Evolutionary conservation across 2,329 filamentous ascomycete species (phyloP).

Genomic region (Neonectria faginata): DNA sequence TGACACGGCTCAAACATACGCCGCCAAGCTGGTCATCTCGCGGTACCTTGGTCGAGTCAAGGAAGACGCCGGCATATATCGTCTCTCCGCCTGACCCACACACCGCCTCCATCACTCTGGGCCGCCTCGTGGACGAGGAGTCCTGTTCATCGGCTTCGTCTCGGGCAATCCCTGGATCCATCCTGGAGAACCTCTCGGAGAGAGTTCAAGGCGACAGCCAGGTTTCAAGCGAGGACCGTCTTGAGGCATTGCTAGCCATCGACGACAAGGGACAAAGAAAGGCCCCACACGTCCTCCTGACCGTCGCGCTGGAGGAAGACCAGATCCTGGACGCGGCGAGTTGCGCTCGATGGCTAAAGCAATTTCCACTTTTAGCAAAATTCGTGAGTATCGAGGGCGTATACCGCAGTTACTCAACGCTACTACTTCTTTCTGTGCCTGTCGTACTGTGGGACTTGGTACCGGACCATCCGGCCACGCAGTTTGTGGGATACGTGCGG

Average conservation of each 20-base stretch:
- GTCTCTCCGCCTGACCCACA: constrained; percentile 43
- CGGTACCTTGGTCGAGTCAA: constrained; percentile 40
- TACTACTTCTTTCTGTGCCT: constrained; percentile 43
- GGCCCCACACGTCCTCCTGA: constrained; percentile 42
- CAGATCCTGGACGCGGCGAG: constrained; percentile 42
- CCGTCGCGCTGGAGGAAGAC: constrained; percentile 43
- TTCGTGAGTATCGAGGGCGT: constrained; percentile 42
- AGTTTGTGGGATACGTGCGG: constrained; percentile 45
- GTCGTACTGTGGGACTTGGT: constrained; percentile 44
- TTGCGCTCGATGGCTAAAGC: constrained; percentile 45
- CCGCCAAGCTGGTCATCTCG: constrained; percentile 40
- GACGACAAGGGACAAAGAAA: constrained; percentile 39
- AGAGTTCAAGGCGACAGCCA: constrained; percentile 36
- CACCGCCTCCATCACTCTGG: constrained; percentile 43
- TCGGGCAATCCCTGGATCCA: constrained; percentile 37
- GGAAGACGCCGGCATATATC: constrained; percentile 44
- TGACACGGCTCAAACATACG: constrained; percentile 43
- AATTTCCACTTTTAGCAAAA: constrained; percentile 44
- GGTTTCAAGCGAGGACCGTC: constrained; percentile 41
- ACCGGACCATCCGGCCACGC: constrained; percentile 42
- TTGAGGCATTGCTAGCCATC: constrained; percentile 37
- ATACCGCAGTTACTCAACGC: constrained; percentile 43
- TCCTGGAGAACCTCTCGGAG: constrained; percentile 38
- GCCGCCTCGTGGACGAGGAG: constrained; percentile 38
- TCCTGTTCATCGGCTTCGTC: constrained; percentile 36